A percentile compares a stretch with the other conserved stretches of the same genome.
Conservation (phyloP, 2,329 filamentous ascomycete genomes). For the Alternaria incomplexa region DNA sequence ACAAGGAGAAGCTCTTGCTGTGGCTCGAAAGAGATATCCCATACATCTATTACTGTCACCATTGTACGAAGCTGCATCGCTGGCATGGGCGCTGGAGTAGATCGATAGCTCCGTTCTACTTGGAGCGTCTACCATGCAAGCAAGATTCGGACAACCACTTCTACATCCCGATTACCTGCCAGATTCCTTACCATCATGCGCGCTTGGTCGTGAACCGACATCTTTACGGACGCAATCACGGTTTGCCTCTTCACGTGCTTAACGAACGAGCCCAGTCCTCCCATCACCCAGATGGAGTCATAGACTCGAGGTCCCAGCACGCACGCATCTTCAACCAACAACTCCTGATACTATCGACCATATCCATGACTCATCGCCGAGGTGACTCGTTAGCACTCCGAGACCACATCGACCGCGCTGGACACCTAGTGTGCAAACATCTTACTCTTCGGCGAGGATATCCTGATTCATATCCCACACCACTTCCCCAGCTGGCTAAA, state of each 20-base stretch:
- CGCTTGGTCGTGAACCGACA: conserved; percentile 31
- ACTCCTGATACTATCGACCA: conserved; percentile 20
- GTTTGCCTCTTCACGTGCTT: conserved; percentile 13
- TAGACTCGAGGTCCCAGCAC: conserved; percentile 4
- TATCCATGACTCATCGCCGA: conserved; percentile 15
- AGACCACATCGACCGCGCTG: conserved; percentile 5
- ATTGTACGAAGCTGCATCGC: conserved; percentile 25
- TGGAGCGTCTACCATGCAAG: conserved; percentile 12
- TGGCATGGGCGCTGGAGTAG: conserved; percentile 22
- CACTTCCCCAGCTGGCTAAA: conserved; percentile 21
- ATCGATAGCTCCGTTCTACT: conserved; percentile 1
- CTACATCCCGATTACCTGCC: background rate
- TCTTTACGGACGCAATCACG: conserved; percentile 24
- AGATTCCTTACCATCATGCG: conserved; percentile 18
- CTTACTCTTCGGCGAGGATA: conserved; percentile 1
- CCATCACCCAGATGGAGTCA: background rate
- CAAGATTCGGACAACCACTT: background rate
- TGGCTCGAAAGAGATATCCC: conserved; percentile 21
- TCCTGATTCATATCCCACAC: background rate
- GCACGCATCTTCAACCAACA: conserved; percentile 23
- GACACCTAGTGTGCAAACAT: conserved; percentile 16
- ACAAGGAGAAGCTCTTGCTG: conserved; percentile 21
- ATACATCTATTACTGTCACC: conserved; percentile 23
- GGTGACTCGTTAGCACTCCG: conserved; percentile 15
- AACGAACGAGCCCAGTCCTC: background rate